Percentiles rank a stretch among this genome's conserved stretches.
phyloP scores from a whole-genome alignment of 495 filamentous ascomycete genomes.

The Haplographium delicatum region DNA sequence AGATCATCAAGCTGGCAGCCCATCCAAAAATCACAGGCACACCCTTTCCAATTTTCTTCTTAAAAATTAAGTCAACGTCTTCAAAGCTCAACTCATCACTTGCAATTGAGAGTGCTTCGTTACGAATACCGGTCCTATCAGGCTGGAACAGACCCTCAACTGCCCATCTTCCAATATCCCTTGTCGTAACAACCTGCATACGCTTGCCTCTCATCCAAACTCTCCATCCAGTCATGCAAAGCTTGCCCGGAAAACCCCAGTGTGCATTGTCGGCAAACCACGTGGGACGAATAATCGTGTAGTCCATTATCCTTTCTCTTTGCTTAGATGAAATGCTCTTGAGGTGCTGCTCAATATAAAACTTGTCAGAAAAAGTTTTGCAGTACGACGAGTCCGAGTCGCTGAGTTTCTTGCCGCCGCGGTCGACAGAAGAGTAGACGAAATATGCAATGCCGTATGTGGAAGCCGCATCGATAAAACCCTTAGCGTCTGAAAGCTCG shows the following conservation, averaged over 20 bases:
- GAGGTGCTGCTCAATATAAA: constrained; percentile 49
- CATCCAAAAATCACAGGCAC: constrained; percentile 32
- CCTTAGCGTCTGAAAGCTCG: constrained; percentile 58
- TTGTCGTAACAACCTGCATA: constrained; percentile 50
- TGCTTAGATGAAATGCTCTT: not conserved
- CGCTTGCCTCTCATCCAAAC: constrained; percentile 32
- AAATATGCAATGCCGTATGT: constrained; percentile 54
- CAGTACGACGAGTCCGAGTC: constrained; percentile 52
- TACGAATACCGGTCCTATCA: constrained; percentile 29
- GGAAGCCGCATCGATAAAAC: constrained; percentile 55
- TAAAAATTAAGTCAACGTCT: constrained; percentile 31
- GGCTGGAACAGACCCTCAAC: constrained; percentile 48
- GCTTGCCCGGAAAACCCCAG: constrained; percentile 49
- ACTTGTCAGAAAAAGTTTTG: constrained; percentile 63
- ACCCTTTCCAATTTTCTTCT: constrained; percentile 30
- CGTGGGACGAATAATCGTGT: constrained; percentile 54
- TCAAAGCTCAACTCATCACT: constrained; percentile 38
- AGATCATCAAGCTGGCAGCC: constrained; percentile 33
- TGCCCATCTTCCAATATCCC: constrained; percentile 60
- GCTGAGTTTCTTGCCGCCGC: constrained; percentile 50
- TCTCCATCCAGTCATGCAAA: constrained; percentile 49
- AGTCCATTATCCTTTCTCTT: constrained; percentile 38
- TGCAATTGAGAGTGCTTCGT: constrained; percentile 34
- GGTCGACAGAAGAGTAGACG: constrained; percentile 64
- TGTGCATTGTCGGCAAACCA: constrained; percentile 62